A percentile compares a stretch with the other conserved stretches of the same genome.
phyloP scores from a whole-genome alignment of 257 asterid genomes.

The Solanum habrochaites region DNA sequence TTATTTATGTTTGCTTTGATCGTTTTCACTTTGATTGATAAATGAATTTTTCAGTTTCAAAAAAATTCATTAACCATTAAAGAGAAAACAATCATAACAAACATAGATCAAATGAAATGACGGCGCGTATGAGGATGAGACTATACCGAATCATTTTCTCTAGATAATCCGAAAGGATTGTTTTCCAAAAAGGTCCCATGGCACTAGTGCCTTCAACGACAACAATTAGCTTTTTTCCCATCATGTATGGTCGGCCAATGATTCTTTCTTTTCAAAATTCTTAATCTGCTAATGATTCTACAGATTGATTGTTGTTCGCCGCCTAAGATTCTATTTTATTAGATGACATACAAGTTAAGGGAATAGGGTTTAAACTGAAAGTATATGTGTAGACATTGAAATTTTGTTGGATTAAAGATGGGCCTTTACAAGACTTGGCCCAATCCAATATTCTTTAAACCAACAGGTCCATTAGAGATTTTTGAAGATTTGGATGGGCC shows the following conservation, averaged over 20 bases:
- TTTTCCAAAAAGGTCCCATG: conserved; percentile 68
- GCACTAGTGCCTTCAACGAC: conserved; percentile 95
- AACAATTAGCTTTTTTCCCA: conserved; percentile 55
- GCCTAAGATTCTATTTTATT: background rate
- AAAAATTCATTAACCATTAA: background rate
- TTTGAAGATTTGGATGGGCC: background rate
- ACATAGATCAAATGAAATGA: background rate
- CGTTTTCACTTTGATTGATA: background rate
- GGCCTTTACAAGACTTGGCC: background rate
- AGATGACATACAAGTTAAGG: background rate
- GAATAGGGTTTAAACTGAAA: background rate
- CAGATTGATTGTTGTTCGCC: background rate
- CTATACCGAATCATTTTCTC: conserved; percentile 62
- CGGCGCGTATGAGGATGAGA: background rate
- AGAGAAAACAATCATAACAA: background rate
- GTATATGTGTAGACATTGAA: background rate
- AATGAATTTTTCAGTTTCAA: too few species aligned
- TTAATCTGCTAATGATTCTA: background rate
- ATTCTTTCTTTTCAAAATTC: background rate
- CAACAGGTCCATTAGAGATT: background rate
- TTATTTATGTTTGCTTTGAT: background rate
- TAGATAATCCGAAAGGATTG: conserved; percentile 67
- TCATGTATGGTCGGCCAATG: background rate
- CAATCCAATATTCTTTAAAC: background rate
- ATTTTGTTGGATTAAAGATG: background rate